Evolutionary conservation across 2,329 filamentous ascomycete species (phyloP).

Genomic region (Fusarium succisae): DNA sequence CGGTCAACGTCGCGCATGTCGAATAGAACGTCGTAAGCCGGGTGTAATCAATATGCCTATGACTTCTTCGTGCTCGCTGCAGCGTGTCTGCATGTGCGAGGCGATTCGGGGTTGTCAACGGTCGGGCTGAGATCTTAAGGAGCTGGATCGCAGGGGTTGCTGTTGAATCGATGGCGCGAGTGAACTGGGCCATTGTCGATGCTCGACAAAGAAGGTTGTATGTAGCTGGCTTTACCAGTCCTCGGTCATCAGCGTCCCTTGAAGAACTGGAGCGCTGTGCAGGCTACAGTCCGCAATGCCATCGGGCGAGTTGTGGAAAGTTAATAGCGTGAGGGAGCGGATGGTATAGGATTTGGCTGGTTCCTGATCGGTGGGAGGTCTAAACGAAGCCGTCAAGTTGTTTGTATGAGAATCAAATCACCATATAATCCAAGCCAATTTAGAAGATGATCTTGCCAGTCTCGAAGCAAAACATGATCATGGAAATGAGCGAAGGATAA

Average conservation of each 20-base stretch:
- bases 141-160: slow-evolving; percentile 28
- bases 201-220: slow-evolving; percentile 12
- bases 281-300: slow-evolving; percentile 40
- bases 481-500: slow-evolving; percentile 14
- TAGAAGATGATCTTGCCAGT: neutral
- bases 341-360: slow-evolving; percentile 18
- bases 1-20: slow-evolving; percentile 8
- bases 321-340: slow-evolving; percentile 11
- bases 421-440: neutral
- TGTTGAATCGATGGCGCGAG: slow-evolving; percentile 25
- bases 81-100: neutral
- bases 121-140: slow-evolving; percentile 26
- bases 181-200: slow-evolving; percentile 39
- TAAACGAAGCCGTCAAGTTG: neutral
- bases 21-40: neutral
- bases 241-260: slow-evolving; percentile 40
- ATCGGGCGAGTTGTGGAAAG: slow-evolving; percentile 37
- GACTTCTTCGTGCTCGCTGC: neutral
- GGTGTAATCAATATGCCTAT: neutral
- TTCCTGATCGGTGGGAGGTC: neutral
- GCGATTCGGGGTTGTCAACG: slow-evolving; percentile 5
- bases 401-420: neutral
- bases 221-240: slow-evolving; percentile 9
- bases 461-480: neutral
- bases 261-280: slow-evolving; percentile 35